Conservation (phyloP, 768 basidiomycete species). For the Cubamyces sp. region DNA sequence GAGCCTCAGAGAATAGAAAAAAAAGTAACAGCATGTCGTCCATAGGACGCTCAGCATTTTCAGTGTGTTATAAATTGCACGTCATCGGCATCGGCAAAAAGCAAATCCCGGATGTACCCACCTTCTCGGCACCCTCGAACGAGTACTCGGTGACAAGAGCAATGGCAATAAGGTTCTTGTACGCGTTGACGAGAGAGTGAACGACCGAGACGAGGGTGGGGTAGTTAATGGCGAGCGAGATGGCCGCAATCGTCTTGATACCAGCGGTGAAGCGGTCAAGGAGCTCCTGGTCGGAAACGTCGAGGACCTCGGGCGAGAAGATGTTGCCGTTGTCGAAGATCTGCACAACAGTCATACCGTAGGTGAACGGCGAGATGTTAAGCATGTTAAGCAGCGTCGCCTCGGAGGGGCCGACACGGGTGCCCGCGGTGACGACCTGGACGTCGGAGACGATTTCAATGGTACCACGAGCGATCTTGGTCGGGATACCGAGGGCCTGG, state of each 20-base stretch:
- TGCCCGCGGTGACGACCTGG: conserved; percentile 90
- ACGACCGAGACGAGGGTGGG: conserved; percentile 93
- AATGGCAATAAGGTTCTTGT: conserved; percentile 96
- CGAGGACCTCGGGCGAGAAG: conserved; percentile 89
- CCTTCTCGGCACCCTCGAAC: conserved; percentile 94
- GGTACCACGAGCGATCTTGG: conserved; percentile 99
- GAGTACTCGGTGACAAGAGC: conserved; percentile 91
- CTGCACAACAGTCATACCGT: conserved; percentile 98
- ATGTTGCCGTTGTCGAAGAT: conserved; percentile 94
- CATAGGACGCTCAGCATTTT: conserved; percentile 74
- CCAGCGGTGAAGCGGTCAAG: conserved; percentile 90
- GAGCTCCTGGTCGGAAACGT: conserved; percentile 90
- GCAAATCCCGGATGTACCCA: conserved; percentile 41
- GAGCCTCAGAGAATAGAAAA: conserved; percentile 33
- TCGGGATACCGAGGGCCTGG: conserved; percentile 99
- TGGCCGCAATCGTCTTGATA: conserved; percentile 93
- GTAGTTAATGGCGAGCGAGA: conserved; percentile 95
- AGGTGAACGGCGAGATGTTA: conserved; percentile 99
- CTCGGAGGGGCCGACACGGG: conserved; percentile 95
- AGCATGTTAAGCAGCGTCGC: conserved; percentile 99
- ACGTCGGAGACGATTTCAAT: conserved; percentile 99
- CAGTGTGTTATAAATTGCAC: conserved; percentile 61
- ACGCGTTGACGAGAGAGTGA: conserved; percentile 97
- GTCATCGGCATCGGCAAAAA: conserved; percentile 33
- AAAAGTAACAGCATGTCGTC: conserved; percentile 42